phyloP scores from a whole-genome alignment of 345 rosid genomes.

The Zanthoxylum bungeanum region DNA sequence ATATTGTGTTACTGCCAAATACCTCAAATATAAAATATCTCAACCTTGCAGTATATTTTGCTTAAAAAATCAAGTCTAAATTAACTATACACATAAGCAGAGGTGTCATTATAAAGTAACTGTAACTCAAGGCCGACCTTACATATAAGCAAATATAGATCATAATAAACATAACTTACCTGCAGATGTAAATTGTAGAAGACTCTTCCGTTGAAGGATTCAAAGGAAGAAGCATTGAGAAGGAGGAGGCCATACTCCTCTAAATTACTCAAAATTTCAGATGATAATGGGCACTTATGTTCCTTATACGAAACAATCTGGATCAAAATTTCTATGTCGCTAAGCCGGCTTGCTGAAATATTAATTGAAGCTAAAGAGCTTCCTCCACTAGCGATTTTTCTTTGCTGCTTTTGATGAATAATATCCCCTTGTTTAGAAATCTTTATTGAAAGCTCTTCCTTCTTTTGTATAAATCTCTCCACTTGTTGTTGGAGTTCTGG shows the following conservation, averaged over 20 bases:
- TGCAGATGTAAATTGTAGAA: conserved; percentile 55
- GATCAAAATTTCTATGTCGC: conserved; percentile 42
- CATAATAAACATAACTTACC: conserved; percentile 29
- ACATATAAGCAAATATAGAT: too few relatives aligned
- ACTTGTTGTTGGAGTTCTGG: conserved; percentile 45
- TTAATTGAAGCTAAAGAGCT: background rate
- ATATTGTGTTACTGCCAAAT: too few relatives aligned
- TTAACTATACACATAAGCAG: too few relatives aligned
- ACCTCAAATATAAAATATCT: too few relatives aligned
- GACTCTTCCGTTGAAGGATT: conserved; percentile 43
- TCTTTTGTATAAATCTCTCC: conserved; percentile 24
- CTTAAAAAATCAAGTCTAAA: too few relatives aligned
- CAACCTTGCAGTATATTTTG: too few relatives aligned
- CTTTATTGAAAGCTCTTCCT: conserved; percentile 32
- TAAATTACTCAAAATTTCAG: conserved; percentile 40
- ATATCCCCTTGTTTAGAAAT: conserved; percentile 20
- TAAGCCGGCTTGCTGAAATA: conserved; percentile 41
- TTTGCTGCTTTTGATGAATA: conserved; percentile 21
- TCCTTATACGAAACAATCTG: conserved; percentile 33
- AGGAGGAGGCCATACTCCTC: conserved; percentile 43
- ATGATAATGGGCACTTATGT: conserved; percentile 20
- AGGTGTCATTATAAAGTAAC: too few relatives aligned
- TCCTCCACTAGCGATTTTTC: conserved; percentile 3
- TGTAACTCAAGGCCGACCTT: too few relatives aligned
- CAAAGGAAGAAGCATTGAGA: conserved; percentile 51